Evolutionary conservation across 1,139 yeast genomes (phyloP).

Genomic region (Geotrichum carabidarum): DNA sequence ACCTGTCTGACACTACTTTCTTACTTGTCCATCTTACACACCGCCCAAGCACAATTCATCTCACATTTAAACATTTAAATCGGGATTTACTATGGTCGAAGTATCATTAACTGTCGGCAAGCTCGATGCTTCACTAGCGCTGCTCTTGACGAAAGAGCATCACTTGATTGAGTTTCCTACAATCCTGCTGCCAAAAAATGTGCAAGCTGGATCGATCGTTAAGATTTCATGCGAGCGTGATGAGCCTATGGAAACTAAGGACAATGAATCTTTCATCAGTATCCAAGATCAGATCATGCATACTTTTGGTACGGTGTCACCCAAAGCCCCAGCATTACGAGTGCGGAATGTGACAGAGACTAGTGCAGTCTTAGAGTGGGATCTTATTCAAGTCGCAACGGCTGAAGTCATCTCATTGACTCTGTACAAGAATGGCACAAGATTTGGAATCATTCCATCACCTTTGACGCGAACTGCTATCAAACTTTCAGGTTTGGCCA

Average conservation of each 20-base stretch:
- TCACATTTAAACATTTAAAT: not conserved
- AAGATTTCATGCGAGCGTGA: slow-evolving; percentile 82
- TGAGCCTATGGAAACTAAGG: slow-evolving; percentile 58
- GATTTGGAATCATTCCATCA: slow-evolving; percentile 80
- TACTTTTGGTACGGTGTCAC: slow-evolving; percentile 69
- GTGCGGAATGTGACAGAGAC: slow-evolving; percentile 86
- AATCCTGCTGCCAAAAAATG: slow-evolving; percentile 81
- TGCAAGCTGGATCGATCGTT: slow-evolving; percentile 89
- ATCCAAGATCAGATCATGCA: slow-evolving; percentile 71
- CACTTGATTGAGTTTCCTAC: slow-evolving; percentile 96
- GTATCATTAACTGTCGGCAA: slow-evolving; percentile 94
- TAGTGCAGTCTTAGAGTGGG: slow-evolving; percentile 93
- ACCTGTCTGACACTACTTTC: not conserved
- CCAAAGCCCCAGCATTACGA: slow-evolving; percentile 65
- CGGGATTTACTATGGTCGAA: slow-evolving; percentile 54
- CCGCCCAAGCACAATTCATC: not conserved
- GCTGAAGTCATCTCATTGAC: slow-evolving; percentile 72
- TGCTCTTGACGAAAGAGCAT: slow-evolving; percentile 84
- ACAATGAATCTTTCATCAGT: slow-evolving; percentile 51
- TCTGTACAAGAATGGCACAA: slow-evolving; percentile 70
- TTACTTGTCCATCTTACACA: not conserved
- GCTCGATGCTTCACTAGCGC: slow-evolving; percentile 89
- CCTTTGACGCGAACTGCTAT: slow-evolving; percentile 77
- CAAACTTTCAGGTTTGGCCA: slow-evolving; percentile 84
- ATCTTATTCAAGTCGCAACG: slow-evolving; percentile 74